These are phyloP conservation scores for Marasmius fiardii DNA, from an alignment of 1,284 basidiomycete genomes.

Conservation along the genomic window DNA sequence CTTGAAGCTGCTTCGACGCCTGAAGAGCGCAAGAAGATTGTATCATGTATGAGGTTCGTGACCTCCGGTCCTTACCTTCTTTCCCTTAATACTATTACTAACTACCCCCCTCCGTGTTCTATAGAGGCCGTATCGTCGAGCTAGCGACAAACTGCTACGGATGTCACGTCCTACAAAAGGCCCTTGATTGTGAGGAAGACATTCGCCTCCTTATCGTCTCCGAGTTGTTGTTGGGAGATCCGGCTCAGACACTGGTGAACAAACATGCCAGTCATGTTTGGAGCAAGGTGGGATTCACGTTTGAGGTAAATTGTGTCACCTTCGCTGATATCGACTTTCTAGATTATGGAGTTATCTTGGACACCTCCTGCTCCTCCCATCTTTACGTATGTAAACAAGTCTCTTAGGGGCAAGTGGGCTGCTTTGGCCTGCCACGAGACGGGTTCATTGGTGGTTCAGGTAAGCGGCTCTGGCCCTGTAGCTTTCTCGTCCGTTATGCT, in stretches of 20 bases:
- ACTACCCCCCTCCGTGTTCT: neutral
- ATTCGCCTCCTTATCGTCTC: conserved; percentile 76
- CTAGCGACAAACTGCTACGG: conserved; percentile 84
- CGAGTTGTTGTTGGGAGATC: conserved; percentile 75
- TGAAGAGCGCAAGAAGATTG: conserved; percentile 75
- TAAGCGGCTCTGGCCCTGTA: conserved; percentile 22
- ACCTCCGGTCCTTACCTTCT: neutral
- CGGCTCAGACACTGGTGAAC: conserved; percentile 78
- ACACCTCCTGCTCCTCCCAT: conserved; percentile 79
- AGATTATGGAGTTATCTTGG: conserved; percentile 86
- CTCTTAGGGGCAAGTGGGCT: conserved; percentile 81
- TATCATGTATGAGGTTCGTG: conserved; percentile 71
- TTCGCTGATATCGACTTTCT: conserved; percentile 2
- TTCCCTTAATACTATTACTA: conserved; percentile 1
- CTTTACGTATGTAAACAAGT: conserved; percentile 80
- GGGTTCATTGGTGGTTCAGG: conserved; percentile 79
- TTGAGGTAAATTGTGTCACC: neutral
- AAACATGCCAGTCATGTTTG: conserved; percentile 86
- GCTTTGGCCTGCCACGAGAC: conserved; percentile 85
- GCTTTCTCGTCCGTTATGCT: neutral
- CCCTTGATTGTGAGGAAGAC: conserved; percentile 84
- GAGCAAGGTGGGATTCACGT: conserved; percentile 61
- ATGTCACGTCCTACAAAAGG: conserved; percentile 82
- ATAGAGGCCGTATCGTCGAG: conserved; percentile 75
- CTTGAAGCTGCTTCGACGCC: conserved; percentile 68